Evolutionary conservation across 116 monocot genomes (phyloP).

Genomic region (Phalaenopsis hybrid): DNA sequence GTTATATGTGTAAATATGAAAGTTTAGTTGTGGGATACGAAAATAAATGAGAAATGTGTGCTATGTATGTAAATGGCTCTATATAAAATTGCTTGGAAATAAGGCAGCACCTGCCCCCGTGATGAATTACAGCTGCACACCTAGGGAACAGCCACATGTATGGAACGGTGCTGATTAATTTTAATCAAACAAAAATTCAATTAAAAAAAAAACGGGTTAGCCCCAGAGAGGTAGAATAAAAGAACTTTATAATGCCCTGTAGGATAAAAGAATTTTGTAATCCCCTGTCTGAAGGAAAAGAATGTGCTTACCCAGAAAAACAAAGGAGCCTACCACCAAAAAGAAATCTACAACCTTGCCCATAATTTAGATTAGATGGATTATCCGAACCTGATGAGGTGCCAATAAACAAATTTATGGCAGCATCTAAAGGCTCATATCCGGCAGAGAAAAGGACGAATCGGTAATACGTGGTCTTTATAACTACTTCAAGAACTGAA

Average conservation of each 20-base stretch:
- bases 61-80: background rate
- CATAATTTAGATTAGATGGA: background rate
- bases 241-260: no score
- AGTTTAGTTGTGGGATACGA: no score
- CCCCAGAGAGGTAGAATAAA: background rate
- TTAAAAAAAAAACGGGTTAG: background rate
- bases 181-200: background rate
- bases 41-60: no score
- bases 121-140: constrained; percentile 82
- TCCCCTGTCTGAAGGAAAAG: constrained; percentile 3
- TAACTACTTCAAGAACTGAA: constrained; percentile 47
- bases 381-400: constrained; percentile 18
- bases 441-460: constrained; percentile 72
- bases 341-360: constrained; percentile 24
- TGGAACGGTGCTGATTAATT: constrained; percentile 44
- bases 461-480: constrained; percentile 37
- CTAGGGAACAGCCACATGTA: constrained; percentile 78
- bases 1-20: no score
- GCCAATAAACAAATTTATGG: constrained; percentile 28
- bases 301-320: constrained; percentile 61
- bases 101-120: constrained; percentile 70
- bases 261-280: background rate
- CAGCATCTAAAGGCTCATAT: constrained; percentile 62
- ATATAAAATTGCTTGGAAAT: background rate
- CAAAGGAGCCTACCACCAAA: constrained; percentile 53